Conservation (phyloP, 78 protist genomes). For the Dictyostelium brefeldianum region DNA sequence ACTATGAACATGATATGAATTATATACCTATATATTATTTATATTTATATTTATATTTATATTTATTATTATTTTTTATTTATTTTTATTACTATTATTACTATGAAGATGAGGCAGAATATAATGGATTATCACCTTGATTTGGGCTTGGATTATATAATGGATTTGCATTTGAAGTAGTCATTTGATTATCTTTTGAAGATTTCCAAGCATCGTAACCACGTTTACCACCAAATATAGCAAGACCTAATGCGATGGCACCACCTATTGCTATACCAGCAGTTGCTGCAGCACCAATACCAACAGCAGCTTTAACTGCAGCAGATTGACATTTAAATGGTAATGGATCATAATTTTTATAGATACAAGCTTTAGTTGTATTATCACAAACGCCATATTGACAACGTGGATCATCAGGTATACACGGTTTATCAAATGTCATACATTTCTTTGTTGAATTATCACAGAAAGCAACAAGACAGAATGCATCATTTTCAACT, state of each 20-base stretch:
- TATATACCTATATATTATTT: no score
- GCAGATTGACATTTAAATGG: constrained; percentile 69
- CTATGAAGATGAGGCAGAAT: background rate
- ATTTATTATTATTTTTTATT: background rate
- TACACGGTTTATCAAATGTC: constrained; percentile 11
- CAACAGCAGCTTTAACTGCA: constrained; percentile 64
- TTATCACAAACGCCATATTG: constrained; percentile 64
- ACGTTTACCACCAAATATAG: constrained; percentile 63
- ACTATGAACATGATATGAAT: no score
- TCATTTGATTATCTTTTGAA: constrained; percentile 16
- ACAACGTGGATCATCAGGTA: constrained; percentile 35
- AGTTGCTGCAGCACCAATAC: constrained; percentile 62
- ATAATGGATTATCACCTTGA: constrained; percentile 60
- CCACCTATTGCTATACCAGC: constrained; percentile 77
- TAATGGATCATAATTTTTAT: constrained; percentile 12
- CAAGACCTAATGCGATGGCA: constrained; percentile 59
- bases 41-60: no score
- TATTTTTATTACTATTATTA: background rate
- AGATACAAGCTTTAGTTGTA: constrained; percentile 5
- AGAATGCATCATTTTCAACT: background rate
- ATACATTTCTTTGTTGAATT: background rate
- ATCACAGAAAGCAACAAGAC: constrained; percentile 1
- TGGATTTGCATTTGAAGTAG: constrained; percentile 50
- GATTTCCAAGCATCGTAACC: constrained; percentile 76
- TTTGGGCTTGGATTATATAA: constrained; percentile 48